Evolutionary conservation across 192 early-diverging fungal genomes (phyloP).

Genomic region (Coemansia sp.): DNA sequence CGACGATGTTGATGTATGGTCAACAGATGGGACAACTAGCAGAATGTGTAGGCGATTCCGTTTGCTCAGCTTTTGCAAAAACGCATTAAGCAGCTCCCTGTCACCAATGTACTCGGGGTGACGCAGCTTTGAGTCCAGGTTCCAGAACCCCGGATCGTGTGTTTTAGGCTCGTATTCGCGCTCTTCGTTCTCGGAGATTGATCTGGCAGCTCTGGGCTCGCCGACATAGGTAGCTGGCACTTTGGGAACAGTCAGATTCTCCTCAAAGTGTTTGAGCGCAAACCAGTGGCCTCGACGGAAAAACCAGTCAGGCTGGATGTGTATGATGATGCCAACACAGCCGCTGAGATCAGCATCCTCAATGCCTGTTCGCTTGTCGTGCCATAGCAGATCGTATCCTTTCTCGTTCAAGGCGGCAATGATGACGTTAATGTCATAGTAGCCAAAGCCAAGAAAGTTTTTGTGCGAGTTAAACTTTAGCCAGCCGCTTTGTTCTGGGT

Average conservation of each 20-base stretch:
- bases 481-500: conserved; percentile 35
- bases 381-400: conserved; percentile 42
- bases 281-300: conserved; percentile 55
- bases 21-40: conserved; percentile 32
- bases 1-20: neutral
- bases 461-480: conserved; percentile 51
- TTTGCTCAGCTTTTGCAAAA: conserved; percentile 25
- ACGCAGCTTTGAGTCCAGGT: conserved; percentile 43
- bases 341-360: conserved; percentile 26
- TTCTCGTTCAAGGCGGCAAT: conserved; percentile 41
- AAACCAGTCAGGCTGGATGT: conserved; percentile 46
- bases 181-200: conserved; percentile 17
- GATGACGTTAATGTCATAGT: conserved; percentile 57
- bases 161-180: conserved; percentile 30
- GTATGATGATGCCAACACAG: conserved; percentile 43
- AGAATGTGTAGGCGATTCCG: conserved; percentile 45
- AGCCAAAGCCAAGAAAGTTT: conserved; percentile 45
- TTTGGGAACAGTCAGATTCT: conserved; percentile 25
- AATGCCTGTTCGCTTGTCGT: conserved; percentile 37
- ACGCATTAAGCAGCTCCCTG: conserved; percentile 25
- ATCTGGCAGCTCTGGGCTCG: conserved; percentile 36
- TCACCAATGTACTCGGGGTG: conserved; percentile 44
- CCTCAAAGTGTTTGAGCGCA: conserved; percentile 38
- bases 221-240: conserved; percentile 28
- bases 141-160: conserved; percentile 47